Evolutionary conservation across 441 rosid genomes (phyloP), one percentile per base, ranked within the genome.

Genomic region (Pelargonium citronellum): DNA sequence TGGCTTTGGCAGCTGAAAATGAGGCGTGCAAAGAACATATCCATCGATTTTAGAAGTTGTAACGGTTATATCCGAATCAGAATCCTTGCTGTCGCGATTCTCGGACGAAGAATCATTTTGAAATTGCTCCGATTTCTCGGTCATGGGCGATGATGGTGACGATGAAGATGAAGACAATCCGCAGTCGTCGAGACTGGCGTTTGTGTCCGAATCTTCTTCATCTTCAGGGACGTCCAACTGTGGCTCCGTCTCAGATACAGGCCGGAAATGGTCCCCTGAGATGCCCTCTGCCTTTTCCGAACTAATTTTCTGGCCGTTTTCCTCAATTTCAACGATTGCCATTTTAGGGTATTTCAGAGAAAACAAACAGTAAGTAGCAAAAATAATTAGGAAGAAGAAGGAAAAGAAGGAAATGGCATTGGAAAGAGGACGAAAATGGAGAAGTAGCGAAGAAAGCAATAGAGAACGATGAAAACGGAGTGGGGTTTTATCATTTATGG

Each of bases 1-100:
- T 3, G 88, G 97, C 70, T 81, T 86, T 3, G 97, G 98, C 1
- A 94, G 87, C 60, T 72, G 85, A 10, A 83, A 82, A 67, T 86
- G 95, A 20, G 96, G 89, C 63, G 78, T 78, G 74, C 81, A 72
- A 10, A 81, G 67, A 6, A 72, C 51, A 66, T 69, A 47, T 2
- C 62, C 72, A 62, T 66, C 11, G 73, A 1, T 24, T 7, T 64
- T 71, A 7, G 15, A 17, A 4, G 15, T n/a, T 0, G 19, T 51
- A 51, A 51, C 58, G 16, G 58, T 3, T 5, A n/a, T 3, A 51
- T 51, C 58, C 58, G 58, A 51, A 13, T 51, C 58, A 1, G 58
- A 51, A n/a, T 5, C 17, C 37, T 30, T 30, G 37, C 37, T 30
- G 58, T 51, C 58, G 58, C 19, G 58, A 51, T 51, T 17, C 17